Base-by-base conservation (phyloP, 108 stramenopile species). In the Cyclotella baltica region DNA sequence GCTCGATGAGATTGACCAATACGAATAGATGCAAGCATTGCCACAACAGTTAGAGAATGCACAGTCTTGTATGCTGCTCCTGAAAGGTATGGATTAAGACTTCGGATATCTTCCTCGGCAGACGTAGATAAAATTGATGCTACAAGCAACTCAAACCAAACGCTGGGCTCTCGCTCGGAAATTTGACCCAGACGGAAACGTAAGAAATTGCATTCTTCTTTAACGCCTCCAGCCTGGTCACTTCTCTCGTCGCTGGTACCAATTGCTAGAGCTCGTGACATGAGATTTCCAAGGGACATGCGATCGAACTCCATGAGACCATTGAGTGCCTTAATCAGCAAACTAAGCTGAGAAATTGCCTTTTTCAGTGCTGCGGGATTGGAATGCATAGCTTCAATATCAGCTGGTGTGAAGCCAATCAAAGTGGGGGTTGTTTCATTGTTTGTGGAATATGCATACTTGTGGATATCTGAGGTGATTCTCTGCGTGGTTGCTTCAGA, bases 211-310 rank as follows among this genome's bases (percentile, higher is more conserved):
- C 92, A 89, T 70, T 96, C 95, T 71, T 67, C 92, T 81, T 36
- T 62, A 56, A 63, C 67, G 29, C 70, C 56, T 68, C 88, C 89
- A 30, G 91, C 85, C 9, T 83, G 86, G 69, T 96, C 93, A 70
- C 95, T 96, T 46, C 95, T 65, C 81, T 96, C 95, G 43, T 94
- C 95, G 82, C 95, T 96, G 4, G 92, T 93, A 31, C 89, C 93
- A 66, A 96, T 96, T 11, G 93, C 90, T 10, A 94, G 84, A 11
- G 95, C 93, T 48, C 95, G 70, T 43, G 77, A 88, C 95, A 96
- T 96, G 15, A 96, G 80, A 74, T 96, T 96, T 83, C 91, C 92
- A 27, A 96, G 86, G 19, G 95, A 96, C 80, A 93, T 93, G 13
- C 95, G 77, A 81, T 96, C 95, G 70, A 96, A 96, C 16, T 87